Conservation (phyloP, 148 eudicot genomes). For the Suaeda aralocaspica region DNA sequence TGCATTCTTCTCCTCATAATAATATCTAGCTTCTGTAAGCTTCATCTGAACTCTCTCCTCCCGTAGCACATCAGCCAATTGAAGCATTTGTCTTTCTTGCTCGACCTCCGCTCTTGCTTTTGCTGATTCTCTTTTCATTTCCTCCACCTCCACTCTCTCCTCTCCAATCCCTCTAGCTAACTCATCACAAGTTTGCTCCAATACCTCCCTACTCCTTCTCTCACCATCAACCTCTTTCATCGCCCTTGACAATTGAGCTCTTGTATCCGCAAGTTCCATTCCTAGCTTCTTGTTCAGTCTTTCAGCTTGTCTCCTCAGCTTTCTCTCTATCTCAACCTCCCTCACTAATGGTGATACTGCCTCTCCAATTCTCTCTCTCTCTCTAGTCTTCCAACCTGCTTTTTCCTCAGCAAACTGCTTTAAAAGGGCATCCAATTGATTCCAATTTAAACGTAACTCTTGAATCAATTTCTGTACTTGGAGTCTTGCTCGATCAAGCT, state of each 20-base stretch:
- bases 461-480: constrained; percentile 49
- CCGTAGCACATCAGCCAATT: constrained; percentile 72
- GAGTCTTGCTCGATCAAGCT: constrained; percentile 39
- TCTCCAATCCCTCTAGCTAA: constrained; percentile 72
- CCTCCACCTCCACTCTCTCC: constrained; percentile 72
- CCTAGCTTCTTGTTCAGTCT: constrained; percentile 84
- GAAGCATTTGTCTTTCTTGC: constrained; percentile 84
- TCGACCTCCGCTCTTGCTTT: constrained; percentile 70
- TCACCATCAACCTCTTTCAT: constrained; percentile 48
- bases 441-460: constrained; percentile 33
- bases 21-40: constrained; percentile 70
- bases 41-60: constrained; percentile 98
- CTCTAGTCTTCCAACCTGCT: constrained; percentile 54
- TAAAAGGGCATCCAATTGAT: constrained; percentile 40
- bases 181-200: constrained; percentile 85
- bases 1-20: constrained; percentile 80
- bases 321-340: constrained; percentile 69
- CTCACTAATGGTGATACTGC: constrained; percentile 45
- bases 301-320: constrained; percentile 63
- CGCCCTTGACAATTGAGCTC: constrained; percentile 36
- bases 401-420: constrained; percentile 52
- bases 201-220: constrained; percentile 62
- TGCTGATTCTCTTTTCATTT: constrained; percentile 51
- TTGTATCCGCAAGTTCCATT: constrained; percentile 59
- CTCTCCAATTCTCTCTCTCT: constrained; percentile 45